These are phyloP conservation scores for Clavispora santaluciae DNA, from an alignment of 805 yeast species.

Conservation along the genomic window DNA sequence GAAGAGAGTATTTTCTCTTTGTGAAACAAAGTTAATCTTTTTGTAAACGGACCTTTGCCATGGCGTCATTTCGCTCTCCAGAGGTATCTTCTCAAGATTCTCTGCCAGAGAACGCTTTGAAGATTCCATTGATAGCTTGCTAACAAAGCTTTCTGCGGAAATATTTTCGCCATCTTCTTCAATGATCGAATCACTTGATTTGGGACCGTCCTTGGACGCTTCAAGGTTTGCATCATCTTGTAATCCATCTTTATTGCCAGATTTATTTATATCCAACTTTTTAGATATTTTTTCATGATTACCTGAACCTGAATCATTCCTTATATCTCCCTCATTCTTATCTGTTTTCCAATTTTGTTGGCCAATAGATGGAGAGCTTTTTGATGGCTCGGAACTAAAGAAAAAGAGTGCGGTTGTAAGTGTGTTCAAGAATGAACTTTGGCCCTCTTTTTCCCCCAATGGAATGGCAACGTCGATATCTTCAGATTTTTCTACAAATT, in stretches of 20 bases:
- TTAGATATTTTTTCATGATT: no score
- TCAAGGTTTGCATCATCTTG: no score
- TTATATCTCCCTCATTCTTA: no score
- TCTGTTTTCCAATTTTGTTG: background rate
- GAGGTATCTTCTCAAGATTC: constrained; percentile 5
- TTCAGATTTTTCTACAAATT: constrained; percentile 7
- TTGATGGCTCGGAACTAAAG: constrained; percentile 21
- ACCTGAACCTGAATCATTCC: no score
- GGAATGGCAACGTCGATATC: constrained; percentile 29
- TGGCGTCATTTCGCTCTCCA: constrained; percentile 11
- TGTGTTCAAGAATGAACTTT: constrained; percentile 23
- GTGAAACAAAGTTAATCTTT: constrained; percentile 6
- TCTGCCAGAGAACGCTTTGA: background rate
- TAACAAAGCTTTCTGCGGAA: no score
- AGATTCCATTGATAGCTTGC: no score
- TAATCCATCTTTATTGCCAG: no score
- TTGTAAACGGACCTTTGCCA: constrained; percentile 29
- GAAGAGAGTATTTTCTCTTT: constrained; percentile 10
- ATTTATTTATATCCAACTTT: no score
- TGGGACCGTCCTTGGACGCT: no score
- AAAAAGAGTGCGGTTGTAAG: constrained; percentile 28
- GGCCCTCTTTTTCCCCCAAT: constrained; percentile 19
- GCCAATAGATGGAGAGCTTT: background rate
- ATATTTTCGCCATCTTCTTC: no score
- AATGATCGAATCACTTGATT: no score